These are phyloP conservation scores for Arabidopsis lyrata DNA, from an alignment of 441 rosid species.

Conservation along the genomic window DNA sequence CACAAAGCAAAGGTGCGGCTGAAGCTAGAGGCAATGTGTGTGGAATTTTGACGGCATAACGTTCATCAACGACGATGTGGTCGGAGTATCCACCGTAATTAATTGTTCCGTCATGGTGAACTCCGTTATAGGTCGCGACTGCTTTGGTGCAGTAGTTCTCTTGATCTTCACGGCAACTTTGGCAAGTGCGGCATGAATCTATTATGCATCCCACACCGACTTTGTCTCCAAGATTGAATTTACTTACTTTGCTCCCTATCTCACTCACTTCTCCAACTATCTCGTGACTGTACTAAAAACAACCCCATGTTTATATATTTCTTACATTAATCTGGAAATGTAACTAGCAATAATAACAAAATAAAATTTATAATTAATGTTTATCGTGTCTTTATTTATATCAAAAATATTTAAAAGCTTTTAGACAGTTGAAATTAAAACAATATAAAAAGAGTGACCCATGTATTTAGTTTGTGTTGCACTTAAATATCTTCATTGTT, in stretches of 20 bases:
- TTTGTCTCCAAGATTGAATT: slow-evolving; percentile 57
- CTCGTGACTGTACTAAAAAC: slow-evolving; percentile 53
- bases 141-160: slow-evolving; percentile 59
- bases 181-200: slow-evolving; percentile 57
- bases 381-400: too few species aligned
- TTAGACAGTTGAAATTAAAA: too few species aligned
- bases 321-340: too few species aligned
- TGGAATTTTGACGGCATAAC: slow-evolving; percentile 54
- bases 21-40: slow-evolving; percentile 51
- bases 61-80: slow-evolving; percentile 52
- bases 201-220: slow-evolving; percentile 62
- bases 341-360: too few species aligned
- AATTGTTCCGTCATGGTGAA: slow-evolving; percentile 48
- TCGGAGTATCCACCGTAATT: slow-evolving; percentile 66
- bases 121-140: slow-evolving; percentile 48
- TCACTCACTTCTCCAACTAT: slow-evolving; percentile 58
- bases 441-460: too few species aligned
- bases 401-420: too few species aligned
- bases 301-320: slow-evolving; percentile 6
- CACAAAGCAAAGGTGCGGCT: slow-evolving; percentile 66
- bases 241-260: slow-evolving; percentile 56
- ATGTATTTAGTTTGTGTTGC: not conserved
- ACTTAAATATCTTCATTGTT: not conserved
- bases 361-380: too few species aligned
- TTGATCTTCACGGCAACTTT: slow-evolving; percentile 49